Evolutionary conservation across 2,329 filamentous ascomycete genomes (phyloP).

Genomic region (Diplodia sapinea): DNA sequence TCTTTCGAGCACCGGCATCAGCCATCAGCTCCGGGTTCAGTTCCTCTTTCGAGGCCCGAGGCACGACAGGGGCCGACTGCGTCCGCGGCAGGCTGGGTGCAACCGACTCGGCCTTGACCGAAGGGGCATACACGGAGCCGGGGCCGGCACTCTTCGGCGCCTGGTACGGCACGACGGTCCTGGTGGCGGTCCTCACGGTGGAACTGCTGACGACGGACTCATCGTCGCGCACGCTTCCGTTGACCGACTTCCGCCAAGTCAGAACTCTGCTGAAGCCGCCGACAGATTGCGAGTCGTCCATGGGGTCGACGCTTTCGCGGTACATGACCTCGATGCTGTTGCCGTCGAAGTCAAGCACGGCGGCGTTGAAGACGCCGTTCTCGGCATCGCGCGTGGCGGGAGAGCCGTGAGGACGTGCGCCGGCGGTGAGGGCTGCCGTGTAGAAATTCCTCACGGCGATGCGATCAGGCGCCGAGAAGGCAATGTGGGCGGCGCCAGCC

Average conservation of each 20-base stretch:
- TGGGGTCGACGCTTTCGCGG: slow-evolving; percentile 50
- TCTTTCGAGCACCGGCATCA: slow-evolving; percentile 63
- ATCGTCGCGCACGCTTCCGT: slow-evolving; percentile 41
- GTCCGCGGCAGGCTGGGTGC: slow-evolving; percentile 41
- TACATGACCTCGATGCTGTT: slow-evolving; percentile 83
- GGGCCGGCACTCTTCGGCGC: slow-evolving; percentile 30
- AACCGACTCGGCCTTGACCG: slow-evolving; percentile 35
- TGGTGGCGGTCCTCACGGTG: slow-evolving; percentile 35
- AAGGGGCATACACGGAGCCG: slow-evolving; percentile 37
- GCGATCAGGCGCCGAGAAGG: slow-evolving; percentile 71
- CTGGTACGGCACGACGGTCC: slow-evolving; percentile 33
- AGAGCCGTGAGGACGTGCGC: slow-evolving; percentile 63
- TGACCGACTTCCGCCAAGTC: slow-evolving; percentile 45
- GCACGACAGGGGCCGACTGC: slow-evolving; percentile 42
- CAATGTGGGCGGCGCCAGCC: slow-evolving; percentile 64
- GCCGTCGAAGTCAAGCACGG: slow-evolving; percentile 77
- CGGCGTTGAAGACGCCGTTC: slow-evolving; percentile 65
- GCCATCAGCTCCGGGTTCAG: slow-evolving; percentile 45
- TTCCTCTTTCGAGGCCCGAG: slow-evolving; percentile 37
- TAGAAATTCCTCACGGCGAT: slow-evolving; percentile 75
- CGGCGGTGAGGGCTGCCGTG: slow-evolving; percentile 69
- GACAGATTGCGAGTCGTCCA: slow-evolving; percentile 43
- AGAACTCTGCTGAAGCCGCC: slow-evolving; percentile 54
- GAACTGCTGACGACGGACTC: slow-evolving; percentile 32
- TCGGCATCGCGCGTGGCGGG: slow-evolving; percentile 60